Evolutionary conservation across 495 filamentous ascomycete genomes (phyloP), one percentile per base, ranked within the genome.

Genomic region (Oleoguttula mirabilis): DNA sequence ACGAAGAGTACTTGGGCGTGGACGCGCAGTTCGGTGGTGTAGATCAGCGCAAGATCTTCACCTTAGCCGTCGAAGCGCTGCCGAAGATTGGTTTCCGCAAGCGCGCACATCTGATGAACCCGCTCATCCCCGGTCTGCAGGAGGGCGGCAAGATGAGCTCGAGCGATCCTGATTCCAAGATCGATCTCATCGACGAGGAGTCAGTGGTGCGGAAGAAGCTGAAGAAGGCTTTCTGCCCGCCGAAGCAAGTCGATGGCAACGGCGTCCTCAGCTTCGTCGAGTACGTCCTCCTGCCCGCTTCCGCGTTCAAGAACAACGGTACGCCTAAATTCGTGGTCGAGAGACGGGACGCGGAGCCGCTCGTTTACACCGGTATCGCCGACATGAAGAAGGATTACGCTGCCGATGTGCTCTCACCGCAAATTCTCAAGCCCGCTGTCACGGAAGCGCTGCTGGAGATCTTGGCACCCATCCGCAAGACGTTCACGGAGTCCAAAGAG

Each of bases 1-100:
- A 98, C 51, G 90, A 98, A 62, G 71, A 96, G 63, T 76, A 94
- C 64, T 68, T 98, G 3, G 72, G 76, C 39, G 82, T 87, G 3
- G 86, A 98, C 61, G 77, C 68, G 1, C 80, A 98, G 50, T 80
- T 80, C 35, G 81, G 81, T 7, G 77, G 79, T 34, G 68, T 90
- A 3, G 88, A 94, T 50, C 88, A 95, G 67, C 64, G 88, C 24
- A 98, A 98, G 59, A 73, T 96, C 21, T 98, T 96, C 52, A 74
- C 74, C 7, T 63, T 81, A 6, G 86, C 87, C 0, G 79, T 81
- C 22, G 83, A 88, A 51, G 70, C 72, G 45, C 60, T 88, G n/a
- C 79, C 80, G 0, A 72, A 69, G 56, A 59, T 88, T 24, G 79
- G 77, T 4, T 87, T 81, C 63, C 70, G 70, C 39, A 45, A 52